Conservation (phyloP, 306 rosid species). For the Oxytropis ochrocephala region DNA sequence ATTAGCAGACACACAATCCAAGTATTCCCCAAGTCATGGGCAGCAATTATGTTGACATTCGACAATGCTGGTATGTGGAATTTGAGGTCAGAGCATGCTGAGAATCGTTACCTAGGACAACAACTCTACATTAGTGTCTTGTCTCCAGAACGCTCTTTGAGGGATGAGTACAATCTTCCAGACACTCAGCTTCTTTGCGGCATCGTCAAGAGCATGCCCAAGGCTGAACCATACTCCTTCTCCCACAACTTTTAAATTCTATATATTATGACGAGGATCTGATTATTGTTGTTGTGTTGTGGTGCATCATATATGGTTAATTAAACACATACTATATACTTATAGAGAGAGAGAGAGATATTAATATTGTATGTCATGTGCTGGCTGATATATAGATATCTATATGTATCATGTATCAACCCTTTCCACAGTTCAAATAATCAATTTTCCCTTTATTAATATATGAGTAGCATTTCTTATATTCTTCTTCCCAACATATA, state of each 20-base stretch:
- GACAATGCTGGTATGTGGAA: slow-evolving; percentile 87
- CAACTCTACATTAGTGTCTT: slow-evolving; percentile 48
- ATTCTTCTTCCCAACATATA: neutral
- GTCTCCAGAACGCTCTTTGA: slow-evolving; percentile 31
- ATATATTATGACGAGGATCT: neutral
- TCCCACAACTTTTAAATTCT: neutral
- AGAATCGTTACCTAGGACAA: slow-evolving; percentile 63
- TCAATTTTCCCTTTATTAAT: neutral
- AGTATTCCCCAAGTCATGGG: slow-evolving; percentile 68
- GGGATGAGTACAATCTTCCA: slow-evolving; percentile 64
- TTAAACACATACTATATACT: too few species aligned
- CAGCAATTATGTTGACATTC: slow-evolving; percentile 48
- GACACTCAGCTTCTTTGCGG: slow-evolving; percentile 44
- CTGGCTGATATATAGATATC: neutral
- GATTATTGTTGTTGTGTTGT: neutral
- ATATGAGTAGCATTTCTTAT: neutral
- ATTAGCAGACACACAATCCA: slow-evolving; percentile 78
- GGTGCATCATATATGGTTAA: too few species aligned
- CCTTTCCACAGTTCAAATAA: neutral
- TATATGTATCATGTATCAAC: neutral
- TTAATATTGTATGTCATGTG: neutral
- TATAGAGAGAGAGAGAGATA: neutral
- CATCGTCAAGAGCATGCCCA: slow-evolving; percentile 42
- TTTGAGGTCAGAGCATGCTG: slow-evolving; percentile 44
- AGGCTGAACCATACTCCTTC: slow-evolving; percentile 29